These are phyloP conservation scores for Brassica hybrid DNA, from an alignment of 441 rosid species.

Conservation along the genomic window DNA sequence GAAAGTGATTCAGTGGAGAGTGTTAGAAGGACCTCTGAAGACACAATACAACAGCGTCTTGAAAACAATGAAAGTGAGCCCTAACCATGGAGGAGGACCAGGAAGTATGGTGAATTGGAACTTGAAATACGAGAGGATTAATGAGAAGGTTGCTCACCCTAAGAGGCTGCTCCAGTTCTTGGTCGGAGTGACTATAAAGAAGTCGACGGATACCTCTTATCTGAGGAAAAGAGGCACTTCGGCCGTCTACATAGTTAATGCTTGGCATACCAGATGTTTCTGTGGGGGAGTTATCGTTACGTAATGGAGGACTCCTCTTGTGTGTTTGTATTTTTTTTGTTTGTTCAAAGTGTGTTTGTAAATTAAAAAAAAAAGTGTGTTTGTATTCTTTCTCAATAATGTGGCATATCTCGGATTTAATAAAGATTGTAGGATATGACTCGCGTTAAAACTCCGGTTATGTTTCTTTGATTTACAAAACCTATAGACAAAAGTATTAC, in stretches of 20 bases:
- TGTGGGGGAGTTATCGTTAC: background rate
- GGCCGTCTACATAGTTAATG: background rate
- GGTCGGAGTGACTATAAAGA: constrained; percentile 20
- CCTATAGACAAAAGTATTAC: background rate
- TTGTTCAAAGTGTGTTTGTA: too few relatives aligned
- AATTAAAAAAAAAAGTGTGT: too few relatives aligned
- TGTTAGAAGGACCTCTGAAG: constrained; percentile 28
- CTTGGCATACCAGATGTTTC: background rate
- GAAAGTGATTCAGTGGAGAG: constrained; percentile 21
- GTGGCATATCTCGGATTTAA: too few relatives aligned
- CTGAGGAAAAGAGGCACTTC: background rate
- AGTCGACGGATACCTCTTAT: constrained; percentile 14
- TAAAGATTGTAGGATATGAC: too few relatives aligned
- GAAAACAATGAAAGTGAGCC: constrained; percentile 22
- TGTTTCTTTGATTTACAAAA: background rate
- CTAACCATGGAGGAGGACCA: constrained; percentile 13
- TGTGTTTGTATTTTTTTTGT: background rate
- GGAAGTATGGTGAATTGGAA: constrained; percentile 32
- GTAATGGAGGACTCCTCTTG: background rate
- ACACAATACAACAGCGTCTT: constrained; percentile 23
- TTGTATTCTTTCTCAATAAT: background rate
- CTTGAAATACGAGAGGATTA: constrained; percentile 20
- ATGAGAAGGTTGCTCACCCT: constrained; percentile 27
- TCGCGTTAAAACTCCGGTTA: too few relatives aligned
- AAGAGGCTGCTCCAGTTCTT: constrained; percentile 5